These are phyloP conservation scores for Diversispora eburnea DNA, from an alignment of 192 early-diverging fungal genomes.

Conservation along the genomic window DNA sequence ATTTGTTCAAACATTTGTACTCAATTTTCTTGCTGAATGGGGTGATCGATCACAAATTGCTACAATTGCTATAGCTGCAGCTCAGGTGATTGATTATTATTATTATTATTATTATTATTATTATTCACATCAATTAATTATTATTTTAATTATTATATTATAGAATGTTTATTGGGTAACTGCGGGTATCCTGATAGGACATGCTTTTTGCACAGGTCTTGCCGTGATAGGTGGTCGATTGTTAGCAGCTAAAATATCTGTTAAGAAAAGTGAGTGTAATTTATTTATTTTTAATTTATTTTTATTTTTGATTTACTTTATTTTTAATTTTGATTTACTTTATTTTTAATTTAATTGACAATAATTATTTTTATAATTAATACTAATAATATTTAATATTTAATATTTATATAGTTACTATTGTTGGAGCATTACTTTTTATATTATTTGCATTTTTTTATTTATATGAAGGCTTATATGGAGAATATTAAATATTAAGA, in stretches of 20 bases:
- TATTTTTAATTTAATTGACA: neutral
- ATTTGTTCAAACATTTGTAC: constrained; percentile 92
- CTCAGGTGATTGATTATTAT: constrained; percentile 53
- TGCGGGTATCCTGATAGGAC: constrained; percentile 83
- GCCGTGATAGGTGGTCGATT: constrained; percentile 94
- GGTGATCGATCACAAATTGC: constrained; percentile 95
- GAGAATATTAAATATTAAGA: too few species aligned
- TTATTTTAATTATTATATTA: constrained; percentile 8
- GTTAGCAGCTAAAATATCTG: constrained; percentile 79
- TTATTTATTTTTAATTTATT: constrained; percentile 4
- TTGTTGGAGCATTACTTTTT: constrained; percentile 83
- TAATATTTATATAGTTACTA: constrained; percentile 59
- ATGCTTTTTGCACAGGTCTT: constrained; percentile 85
- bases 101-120: neutral
- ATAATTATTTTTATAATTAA: too few species aligned
- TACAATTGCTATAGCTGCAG: constrained; percentile 92
- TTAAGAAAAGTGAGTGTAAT: constrained; percentile 64
- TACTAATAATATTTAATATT: constrained; percentile 17
- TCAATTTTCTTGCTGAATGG: constrained; percentile 98
- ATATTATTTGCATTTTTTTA: constrained; percentile 78
- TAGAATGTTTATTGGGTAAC: constrained; percentile 90
- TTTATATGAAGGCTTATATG: constrained; percentile 53
- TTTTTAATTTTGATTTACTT: neutral
- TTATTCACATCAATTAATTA: neutral
- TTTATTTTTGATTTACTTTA: neutral